Evolutionary conservation across 1,284 basidiomycete genomes (phyloP).

Genomic region (Pascua sp.): DNA sequence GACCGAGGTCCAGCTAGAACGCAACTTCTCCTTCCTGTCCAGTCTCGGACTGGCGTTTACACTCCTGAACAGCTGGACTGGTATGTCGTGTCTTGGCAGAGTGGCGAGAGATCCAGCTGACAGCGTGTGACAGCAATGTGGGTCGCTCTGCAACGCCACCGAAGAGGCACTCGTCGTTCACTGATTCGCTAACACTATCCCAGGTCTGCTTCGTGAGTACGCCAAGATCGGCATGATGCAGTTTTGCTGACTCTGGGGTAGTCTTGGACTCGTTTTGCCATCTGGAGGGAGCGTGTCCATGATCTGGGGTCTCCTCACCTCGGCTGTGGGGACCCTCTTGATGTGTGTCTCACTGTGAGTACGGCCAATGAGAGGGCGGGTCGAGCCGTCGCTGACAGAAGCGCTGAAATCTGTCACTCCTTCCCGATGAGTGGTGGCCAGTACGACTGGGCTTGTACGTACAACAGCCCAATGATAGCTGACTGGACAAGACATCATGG

Average conservation of each 20-base stretch:
- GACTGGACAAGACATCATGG: slow-evolving; percentile 15
- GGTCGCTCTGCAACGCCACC: no score
- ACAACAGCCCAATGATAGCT: not conserved
- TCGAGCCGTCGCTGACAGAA: not conserved
- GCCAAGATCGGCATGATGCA: not conserved
- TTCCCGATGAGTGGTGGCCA: slow-evolving; percentile 32
- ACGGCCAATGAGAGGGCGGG: not conserved
- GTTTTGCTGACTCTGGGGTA: not conserved
- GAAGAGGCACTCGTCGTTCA: not conserved
- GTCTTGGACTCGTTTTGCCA: slow-evolving; percentile 18
- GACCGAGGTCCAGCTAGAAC: slow-evolving; percentile 10
- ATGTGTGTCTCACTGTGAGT: slow-evolving; percentile 24
- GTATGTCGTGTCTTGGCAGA: not conserved
- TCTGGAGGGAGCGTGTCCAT: slow-evolving; percentile 39
- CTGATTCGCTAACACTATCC: not conserved
- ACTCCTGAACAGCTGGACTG: slow-evolving; percentile 17
- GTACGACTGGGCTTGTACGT: slow-evolving; percentile 34
- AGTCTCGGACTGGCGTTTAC: slow-evolving; percentile 18
- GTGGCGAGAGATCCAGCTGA: not conserved
- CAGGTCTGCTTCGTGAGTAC: slow-evolving; percentile 1
- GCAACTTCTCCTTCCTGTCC: slow-evolving; percentile 16
- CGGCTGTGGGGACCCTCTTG: slow-evolving; percentile 25
- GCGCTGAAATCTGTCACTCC: slow-evolving; percentile 10
- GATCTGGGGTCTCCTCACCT: slow-evolving; percentile 40
- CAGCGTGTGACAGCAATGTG: slow-evolving; percentile 5